phyloP scores from a whole-genome alignment of 805 yeast species.

The Ogataea chonburiensis region DNA sequence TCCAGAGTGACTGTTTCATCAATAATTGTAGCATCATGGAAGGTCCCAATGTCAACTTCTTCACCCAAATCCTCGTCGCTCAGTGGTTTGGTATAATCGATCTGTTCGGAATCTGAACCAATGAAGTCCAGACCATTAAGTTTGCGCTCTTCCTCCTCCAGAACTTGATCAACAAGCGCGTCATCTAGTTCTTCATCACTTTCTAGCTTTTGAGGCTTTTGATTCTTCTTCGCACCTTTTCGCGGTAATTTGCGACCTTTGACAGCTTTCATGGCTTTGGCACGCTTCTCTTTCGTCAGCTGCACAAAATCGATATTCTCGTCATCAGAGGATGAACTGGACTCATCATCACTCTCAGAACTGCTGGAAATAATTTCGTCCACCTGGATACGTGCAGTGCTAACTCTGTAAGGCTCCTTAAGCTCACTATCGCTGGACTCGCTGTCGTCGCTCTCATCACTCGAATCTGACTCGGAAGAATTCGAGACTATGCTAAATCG shows the following conservation, averaged over 20 bases:
- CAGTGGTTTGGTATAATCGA: constrained; percentile 31
- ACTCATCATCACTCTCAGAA: constrained; percentile 37
- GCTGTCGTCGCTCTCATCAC: constrained; percentile 27
- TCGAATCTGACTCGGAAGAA: constrained; percentile 25
- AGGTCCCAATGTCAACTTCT: constrained; percentile 36
- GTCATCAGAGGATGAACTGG: constrained; percentile 47
- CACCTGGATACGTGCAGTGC: constrained; percentile 22
- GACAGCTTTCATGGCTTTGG: constrained; percentile 51
- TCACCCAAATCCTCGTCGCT: constrained; percentile 65
- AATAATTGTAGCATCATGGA: constrained; percentile 27
- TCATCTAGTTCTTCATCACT: constrained; percentile 41
- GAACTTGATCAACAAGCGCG: constrained; percentile 41
- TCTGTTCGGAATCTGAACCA: constrained; percentile 30
- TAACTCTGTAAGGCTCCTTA: constrained; percentile 21
- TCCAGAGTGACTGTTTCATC: constrained; percentile 36
- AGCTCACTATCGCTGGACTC: constrained; percentile 32
- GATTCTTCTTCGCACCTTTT: constrained; percentile 15
- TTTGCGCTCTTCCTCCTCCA: constrained; percentile 41
- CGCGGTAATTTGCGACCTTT: constrained; percentile 27
- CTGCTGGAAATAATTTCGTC: constrained; percentile 34
- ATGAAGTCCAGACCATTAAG: constrained; percentile 30
- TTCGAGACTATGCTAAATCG: constrained; percentile 31
- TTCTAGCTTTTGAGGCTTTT: constrained; percentile 7
- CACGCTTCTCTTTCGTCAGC: constrained; percentile 66
- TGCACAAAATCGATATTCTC: constrained; percentile 71